Percentiles rank a stretch among this genome's conserved stretches.
phyloP scores from a whole-genome alignment of 768 basidiomycete genomes.

The Termitomyces sp. region DNA sequence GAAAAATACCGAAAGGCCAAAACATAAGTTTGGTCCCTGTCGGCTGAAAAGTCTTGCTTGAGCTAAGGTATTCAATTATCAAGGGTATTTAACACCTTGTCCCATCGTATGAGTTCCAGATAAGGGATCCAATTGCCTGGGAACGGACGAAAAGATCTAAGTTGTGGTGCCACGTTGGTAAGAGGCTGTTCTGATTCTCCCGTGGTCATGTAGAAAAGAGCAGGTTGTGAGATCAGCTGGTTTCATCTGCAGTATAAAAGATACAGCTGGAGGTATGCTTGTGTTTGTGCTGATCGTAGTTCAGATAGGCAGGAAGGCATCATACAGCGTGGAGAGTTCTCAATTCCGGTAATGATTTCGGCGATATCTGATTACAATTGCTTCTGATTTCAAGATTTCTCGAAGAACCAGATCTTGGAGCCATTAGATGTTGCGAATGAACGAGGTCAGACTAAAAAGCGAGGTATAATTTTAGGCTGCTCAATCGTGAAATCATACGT shows the following conservation, averaged over 20 bases:
- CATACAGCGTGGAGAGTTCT: neutral
- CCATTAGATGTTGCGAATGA: no score
- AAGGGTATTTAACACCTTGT: constrained; percentile 26
- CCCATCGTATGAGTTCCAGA: constrained; percentile 35
- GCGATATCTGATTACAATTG: no score
- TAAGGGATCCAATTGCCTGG: neutral
- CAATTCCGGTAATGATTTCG: neutral
- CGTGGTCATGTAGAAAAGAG: neutral
- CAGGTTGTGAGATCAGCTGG: no score
- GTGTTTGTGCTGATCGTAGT: neutral
- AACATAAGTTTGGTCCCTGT: constrained; percentile 45
- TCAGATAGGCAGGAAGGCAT: neutral
- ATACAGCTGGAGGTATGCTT: neutral
- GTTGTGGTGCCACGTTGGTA: neutral
- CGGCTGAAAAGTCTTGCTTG: constrained; percentile 24
- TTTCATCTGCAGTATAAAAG: neutral
- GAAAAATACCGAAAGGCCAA: constrained; percentile 39
- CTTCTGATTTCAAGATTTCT: no score
- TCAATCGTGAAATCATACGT: no score
- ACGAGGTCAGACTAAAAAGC: no score
- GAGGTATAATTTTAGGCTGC: no score
- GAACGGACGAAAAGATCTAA: neutral
- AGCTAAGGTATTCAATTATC: neutral
- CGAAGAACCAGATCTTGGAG: no score
- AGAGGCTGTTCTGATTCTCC: neutral